Conservation (phyloP, 495 filamentous ascomycete genomes). For the Penicillium pancosmium region DNA sequence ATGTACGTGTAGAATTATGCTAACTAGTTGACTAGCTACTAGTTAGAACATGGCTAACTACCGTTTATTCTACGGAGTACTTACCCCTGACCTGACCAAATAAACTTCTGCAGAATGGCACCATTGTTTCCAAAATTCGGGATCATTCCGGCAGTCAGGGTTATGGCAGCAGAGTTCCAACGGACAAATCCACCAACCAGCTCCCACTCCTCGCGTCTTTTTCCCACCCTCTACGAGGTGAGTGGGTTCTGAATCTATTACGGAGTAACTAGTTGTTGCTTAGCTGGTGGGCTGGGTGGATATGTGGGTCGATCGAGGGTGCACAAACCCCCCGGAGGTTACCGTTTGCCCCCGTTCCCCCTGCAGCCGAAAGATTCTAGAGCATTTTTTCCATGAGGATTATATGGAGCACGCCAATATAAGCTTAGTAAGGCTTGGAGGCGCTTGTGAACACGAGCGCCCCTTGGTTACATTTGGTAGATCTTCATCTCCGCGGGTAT, state of each 20-base stretch:
- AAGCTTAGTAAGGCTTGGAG: neutral
- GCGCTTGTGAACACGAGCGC: constrained; percentile 4
- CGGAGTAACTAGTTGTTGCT: neutral
- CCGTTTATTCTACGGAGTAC: neutral
- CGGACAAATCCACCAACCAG: neutral
- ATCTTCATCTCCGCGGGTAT: constrained; percentile 17
- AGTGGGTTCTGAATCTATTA: constrained; percentile 2
- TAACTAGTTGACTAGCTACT: neutral
- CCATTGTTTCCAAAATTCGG: neutral
- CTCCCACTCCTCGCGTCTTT: neutral
- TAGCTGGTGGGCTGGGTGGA: constrained; percentile 3
- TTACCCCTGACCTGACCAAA: neutral
- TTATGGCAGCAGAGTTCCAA: neutral
- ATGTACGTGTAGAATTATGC: neutral
- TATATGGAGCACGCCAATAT: neutral
- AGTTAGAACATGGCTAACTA: neutral
- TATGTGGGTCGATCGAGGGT: neutral
- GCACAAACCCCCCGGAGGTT: neutral
- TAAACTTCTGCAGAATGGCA: constrained; percentile 2
- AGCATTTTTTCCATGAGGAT: too few relatives aligned
- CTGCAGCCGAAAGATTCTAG: neutral
- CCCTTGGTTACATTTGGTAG: constrained; percentile 11
- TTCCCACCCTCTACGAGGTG: neutral
- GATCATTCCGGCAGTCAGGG: neutral
- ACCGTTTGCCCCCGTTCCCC: neutral